Evolutionary conservation across 2,329 filamentous ascomycete species (phyloP).

Genomic region (Pseudofabraea citricarpa): DNA sequence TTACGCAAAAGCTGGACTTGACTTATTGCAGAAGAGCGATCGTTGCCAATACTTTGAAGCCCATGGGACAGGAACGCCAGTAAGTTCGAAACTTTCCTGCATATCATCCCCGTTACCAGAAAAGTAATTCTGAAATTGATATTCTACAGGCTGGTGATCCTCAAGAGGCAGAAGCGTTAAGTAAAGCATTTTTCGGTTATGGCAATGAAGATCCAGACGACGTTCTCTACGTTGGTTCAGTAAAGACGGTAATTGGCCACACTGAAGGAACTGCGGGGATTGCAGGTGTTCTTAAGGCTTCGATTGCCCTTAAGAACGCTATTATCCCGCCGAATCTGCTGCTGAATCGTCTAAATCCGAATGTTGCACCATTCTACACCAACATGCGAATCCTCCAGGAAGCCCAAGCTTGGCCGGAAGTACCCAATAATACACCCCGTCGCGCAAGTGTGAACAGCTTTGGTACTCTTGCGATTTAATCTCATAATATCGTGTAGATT

Average conservation of each 20-base stretch:
- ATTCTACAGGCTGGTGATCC: conserved; percentile 16
- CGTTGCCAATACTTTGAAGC: conserved; percentile 12
- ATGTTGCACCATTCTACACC: conserved; percentile 18
- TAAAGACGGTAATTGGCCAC: conserved; percentile 25
- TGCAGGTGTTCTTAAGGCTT: conserved; percentile 24
- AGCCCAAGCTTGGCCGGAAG: conserved; percentile 10
- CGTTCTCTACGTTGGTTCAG: conserved; percentile 12
- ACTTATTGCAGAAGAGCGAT: neutral
- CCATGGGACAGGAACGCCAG: conserved; percentile 23
- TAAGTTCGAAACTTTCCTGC: neutral
- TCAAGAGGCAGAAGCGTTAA: conserved; percentile 15
- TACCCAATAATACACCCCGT: conserved; percentile 4
- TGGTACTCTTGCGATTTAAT: conserved; percentile 26
- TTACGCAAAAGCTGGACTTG: conserved; percentile 5
- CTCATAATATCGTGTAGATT: neutral
- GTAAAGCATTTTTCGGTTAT: conserved; percentile 12
- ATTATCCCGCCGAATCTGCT: conserved; percentile 26
- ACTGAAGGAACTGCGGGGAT: conserved; percentile 26
- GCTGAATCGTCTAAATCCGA: conserved; percentile 31
- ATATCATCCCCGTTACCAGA: neutral
- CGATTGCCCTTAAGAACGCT: conserved; percentile 22
- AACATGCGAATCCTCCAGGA: neutral
- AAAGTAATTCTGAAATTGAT: neutral
- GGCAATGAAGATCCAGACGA: neutral
- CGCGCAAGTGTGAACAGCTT: conserved; percentile 26